Conservation (phyloP, 177 flowering plant genomes). For the Vitis hybrid region DNA sequence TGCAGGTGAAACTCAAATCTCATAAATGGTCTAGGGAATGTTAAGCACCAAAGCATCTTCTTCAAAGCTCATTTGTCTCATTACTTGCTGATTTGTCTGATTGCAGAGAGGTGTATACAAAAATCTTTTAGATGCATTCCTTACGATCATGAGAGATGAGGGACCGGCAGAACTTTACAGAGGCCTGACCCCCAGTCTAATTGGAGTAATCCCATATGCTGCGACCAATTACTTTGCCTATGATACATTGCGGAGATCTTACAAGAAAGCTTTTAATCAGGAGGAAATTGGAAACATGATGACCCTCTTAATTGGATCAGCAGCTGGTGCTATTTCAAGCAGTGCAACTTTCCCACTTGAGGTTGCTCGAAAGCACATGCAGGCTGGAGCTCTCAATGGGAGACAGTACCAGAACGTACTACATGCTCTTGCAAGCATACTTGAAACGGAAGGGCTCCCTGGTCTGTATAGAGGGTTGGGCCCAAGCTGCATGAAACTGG, state of each 20-base stretch:
- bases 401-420: conserved; percentile 71
- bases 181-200: conserved; percentile 88
- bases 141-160: conserved; percentile 72
- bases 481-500: conserved; percentile 91
- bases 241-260: conserved; percentile 70
- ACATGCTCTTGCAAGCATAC: conserved; percentile 73
- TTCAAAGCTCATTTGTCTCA: too few relatives aligned
- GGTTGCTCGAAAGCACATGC: conserved; percentile 97
- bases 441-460: conserved; percentile 68
- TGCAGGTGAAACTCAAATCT: conserved; percentile 54
- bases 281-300: conserved; percentile 78
- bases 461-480: conserved; percentile 87
- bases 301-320: conserved; percentile 87
- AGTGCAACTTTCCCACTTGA: conserved; percentile 92
- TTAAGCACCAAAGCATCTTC: too few relatives aligned
- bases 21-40: too few relatives aligned
- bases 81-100: not conserved
- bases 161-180: conserved; percentile 86
- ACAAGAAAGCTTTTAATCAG: conserved; percentile 53
- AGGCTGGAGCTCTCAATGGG: conserved; percentile 79
- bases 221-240: conserved; percentile 94
- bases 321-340: conserved; percentile 95
- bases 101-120: conserved; percentile 78
- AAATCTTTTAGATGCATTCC: conserved; percentile 70
- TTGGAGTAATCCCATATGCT: conserved; percentile 95